Conservation (phyloP, 164 flowering plant species). For the Warburgia ugandensis region DNA sequence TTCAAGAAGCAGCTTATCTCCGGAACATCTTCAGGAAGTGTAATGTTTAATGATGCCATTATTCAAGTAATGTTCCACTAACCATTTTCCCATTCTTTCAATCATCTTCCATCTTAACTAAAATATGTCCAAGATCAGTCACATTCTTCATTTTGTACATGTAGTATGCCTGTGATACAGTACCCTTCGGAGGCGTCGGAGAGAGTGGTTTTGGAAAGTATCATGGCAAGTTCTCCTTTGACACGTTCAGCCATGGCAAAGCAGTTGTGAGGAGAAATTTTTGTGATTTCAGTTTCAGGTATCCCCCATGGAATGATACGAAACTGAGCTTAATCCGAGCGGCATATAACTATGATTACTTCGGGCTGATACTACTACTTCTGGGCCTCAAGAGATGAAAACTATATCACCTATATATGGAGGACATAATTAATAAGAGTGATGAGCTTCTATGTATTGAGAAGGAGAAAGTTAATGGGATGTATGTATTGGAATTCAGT, state of each 20-base stretch:
- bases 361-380: constrained; percentile 35
- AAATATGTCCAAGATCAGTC: too few species aligned
- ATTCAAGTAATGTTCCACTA: constrained; percentile 45
- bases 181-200: constrained; percentile 94
- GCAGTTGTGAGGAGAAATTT: constrained; percentile 51
- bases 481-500: too few species aligned
- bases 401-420: background rate
- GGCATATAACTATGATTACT: constrained; percentile 40
- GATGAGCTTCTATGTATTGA: too few species aligned
- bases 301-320: constrained; percentile 77
- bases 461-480: too few species aligned
- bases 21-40: constrained; percentile 78
- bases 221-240: constrained; percentile 92
- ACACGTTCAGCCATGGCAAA: constrained; percentile 81
- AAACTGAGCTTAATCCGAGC: constrained; percentile 47
- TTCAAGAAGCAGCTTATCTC: constrained; percentile 42
- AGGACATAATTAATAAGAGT: too few species aligned
- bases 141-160: constrained; percentile 1
- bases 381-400: constrained; percentile 40
- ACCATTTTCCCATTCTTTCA: background rate
- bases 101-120: background rate
- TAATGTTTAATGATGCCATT: constrained; percentile 62
- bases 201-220: constrained; percentile 82
- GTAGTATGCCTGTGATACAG: constrained; percentile 54
- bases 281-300: constrained; percentile 53